A percentile compares a stretch with the other conserved stretches of the same genome.
These are phyloP conservation scores for Talaromyces verruculosus DNA, from an alignment of 2,329 filamentous ascomycete genomes.

Conservation along the genomic window DNA sequence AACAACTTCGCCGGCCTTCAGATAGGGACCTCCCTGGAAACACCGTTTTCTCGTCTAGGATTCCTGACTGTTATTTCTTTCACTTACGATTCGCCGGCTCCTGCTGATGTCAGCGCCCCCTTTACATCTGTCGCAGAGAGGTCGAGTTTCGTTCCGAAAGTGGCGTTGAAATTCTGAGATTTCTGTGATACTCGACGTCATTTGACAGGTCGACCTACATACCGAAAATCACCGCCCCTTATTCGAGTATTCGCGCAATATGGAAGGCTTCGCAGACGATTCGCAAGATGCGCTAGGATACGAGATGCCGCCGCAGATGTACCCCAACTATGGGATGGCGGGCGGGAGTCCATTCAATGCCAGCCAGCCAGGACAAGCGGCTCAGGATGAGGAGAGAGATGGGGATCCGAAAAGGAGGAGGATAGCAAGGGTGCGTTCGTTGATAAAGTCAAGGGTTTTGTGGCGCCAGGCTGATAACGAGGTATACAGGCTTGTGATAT, in stretches of 20 bases:
- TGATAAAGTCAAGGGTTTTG: no score
- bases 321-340: conserved; percentile 62
- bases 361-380: conserved; percentile 44
- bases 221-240: neutral
- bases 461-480: conserved; percentile 3
- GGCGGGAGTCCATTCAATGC: conserved; percentile 55
- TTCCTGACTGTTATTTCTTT: neutral
- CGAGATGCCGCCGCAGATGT: conserved; percentile 61
- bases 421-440: conserved; percentile 76
- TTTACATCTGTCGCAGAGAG: conserved; percentile 2
- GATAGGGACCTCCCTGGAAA: neutral
- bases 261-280: conserved; percentile 41
- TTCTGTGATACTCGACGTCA: neutral
- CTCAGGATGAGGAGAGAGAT: conserved; percentile 56
- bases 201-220: conserved; percentile 3
- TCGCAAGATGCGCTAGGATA: conserved; percentile 40
- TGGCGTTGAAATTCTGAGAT: neutral
- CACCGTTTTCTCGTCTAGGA: neutral
- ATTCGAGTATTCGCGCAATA: conserved; percentile 21
- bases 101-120: conserved; percentile 19
- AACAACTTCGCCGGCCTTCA: neutral
- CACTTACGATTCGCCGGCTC: conserved; percentile 12
- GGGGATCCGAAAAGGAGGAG: conserved; percentile 79
- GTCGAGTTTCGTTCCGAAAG: conserved; percentile 3
- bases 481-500: conserved; percentile 77